Evolutionary conservation across 2,329 filamentous ascomycete species (phyloP).

Genomic region (Cercospora sp.): DNA sequence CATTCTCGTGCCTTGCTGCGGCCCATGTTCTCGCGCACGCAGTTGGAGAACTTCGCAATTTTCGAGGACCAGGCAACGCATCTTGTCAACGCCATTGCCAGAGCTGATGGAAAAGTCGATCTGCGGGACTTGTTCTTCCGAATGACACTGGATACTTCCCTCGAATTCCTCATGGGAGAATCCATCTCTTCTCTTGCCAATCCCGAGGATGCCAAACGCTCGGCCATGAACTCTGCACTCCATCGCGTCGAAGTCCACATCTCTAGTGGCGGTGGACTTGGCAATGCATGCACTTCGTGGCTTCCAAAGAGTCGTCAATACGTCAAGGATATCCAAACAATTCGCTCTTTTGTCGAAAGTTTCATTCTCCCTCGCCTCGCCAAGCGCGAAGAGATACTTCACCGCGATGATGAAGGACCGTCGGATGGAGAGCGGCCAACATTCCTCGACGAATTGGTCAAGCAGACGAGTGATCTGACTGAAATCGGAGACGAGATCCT

Average conservation of each 20-base stretch:
- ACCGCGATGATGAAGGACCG: constrained; percentile 9
- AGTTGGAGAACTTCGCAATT: constrained; percentile 1
- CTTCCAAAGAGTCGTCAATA: constrained; percentile 6
- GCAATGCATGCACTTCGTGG: constrained; percentile 1
- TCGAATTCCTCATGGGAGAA: constrained; percentile 11
- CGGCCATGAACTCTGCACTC: not conserved
- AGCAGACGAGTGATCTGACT: constrained; percentile 45
- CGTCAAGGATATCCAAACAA: constrained; percentile 8
- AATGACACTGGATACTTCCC: constrained; percentile 12
- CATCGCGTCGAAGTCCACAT: not conserved
- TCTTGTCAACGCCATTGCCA: not conserved
- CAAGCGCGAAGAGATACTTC: constrained; percentile 4
- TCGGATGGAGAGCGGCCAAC: constrained; percentile 42
- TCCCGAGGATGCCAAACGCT: not conserved
- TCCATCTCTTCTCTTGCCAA: not conserved
- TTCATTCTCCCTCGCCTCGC: constrained; percentile 6
- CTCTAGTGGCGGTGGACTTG: not conserved
- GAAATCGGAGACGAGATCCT: constrained; percentile 45
- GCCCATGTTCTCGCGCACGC: constrained; percentile 9
- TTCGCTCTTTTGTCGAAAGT: constrained; percentile 11
- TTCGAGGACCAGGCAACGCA: constrained; percentile 1
- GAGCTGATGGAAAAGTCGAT: not conserved
- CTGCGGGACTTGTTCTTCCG: constrained; percentile 11
- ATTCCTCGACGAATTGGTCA: constrained; percentile 58
- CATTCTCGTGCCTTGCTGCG: constrained; percentile 12